Evolutionary conservation across 768 basidiomycete species (phyloP), one percentile per base, ranked within the genome.

Genomic region (Hypholoma sublateritium): DNA sequence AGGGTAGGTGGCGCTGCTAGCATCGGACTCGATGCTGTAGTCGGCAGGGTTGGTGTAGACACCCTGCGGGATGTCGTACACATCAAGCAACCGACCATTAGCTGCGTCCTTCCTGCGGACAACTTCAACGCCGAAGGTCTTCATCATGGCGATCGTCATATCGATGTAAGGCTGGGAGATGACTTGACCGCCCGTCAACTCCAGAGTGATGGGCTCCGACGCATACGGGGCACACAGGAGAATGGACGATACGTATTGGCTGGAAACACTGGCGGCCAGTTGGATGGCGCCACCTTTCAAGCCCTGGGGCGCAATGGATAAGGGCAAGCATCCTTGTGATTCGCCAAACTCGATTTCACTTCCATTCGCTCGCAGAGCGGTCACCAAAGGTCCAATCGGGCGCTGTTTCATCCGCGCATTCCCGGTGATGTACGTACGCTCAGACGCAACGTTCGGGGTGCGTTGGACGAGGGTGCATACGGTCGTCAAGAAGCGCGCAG

Each of bases 111-210:
- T 69, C 56, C 89, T 79, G 46, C 96, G 84, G 16, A 74, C 72
- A 48, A 94, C 95, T 8, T 78, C 63, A 59, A 98, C 77, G 3
- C 95, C 96, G 69, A 99, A 99, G 7, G 89, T 84, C 59, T 80
- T 80, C 97, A 99, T 98, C 89, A 99, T 97, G 8, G 94, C 87
- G 63, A 97, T 89, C 8, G 97, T 98, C 97, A 98, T 98, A 75
- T 99, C 95, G 71, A 99, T 98, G 76, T 98, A 99, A 0, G 95
- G 95, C 74, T 98, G 96, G 5, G 94, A 97, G 69, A 99, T 98
- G 67, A 98, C 97, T 58, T 91, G 87, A 0, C 94, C 96, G 11
- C 96, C 97, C 0, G 85, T 89, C 59, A 99, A 83, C 73, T 97
- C 90, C 51, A 98, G 86, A 2, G 86, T 87, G 58, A 97, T 83